Base-by-base conservation (phyloP, 257 asterid genomes). In the Schizonepeta tenuifolia region DNA sequence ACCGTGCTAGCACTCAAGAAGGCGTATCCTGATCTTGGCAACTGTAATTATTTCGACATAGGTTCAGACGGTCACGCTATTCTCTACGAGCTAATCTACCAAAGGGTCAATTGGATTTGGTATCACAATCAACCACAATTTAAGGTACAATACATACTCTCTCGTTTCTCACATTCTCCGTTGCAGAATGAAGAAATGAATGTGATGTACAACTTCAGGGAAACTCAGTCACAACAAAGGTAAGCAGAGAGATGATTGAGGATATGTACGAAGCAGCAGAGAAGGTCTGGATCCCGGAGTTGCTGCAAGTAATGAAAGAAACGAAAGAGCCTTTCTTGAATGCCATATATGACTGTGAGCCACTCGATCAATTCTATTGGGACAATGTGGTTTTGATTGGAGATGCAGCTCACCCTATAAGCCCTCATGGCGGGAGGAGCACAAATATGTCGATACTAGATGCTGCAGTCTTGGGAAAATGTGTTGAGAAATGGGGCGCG, bases 371-470 rank as follows among this genome's bases (percentile, higher is more conserved):
- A 24, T 44, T 86, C 6, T 69, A 71, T 24, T 91, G 96, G 96
- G 86, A 81, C 75, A 87, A 84, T 12, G 88, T 84, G 24, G 91
- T 86, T 65, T 74, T 89, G 86, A 58, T 89, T 20, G 96, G 94
- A 63, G 97, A 89, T 47, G 92, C 97, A n/a, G 95, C 92, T 72
- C 97, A 91, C 70, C 95, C 96, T 1, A 82, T 88, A 9, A 91
- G 84, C 44, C 97, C 97, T 35, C 96, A 89, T 35, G 94, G 92
- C 33, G 72, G 76, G 18, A 86, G 97, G 80, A 91, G 96, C 91
- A 89, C 97, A 75, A 91, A 91, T 82, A 89, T 89, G 94, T 86
- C 97, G 3, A 82, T 91, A 62, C 60, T 91, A 61, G 97, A 91
- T 80, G 96, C 92, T 69, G 90, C 87, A 7, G 94, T 91, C 31